Conservation (phyloP, 1,284 basidiomycete genomes). For the Ustanciosporium gigantosporum region DNA sequence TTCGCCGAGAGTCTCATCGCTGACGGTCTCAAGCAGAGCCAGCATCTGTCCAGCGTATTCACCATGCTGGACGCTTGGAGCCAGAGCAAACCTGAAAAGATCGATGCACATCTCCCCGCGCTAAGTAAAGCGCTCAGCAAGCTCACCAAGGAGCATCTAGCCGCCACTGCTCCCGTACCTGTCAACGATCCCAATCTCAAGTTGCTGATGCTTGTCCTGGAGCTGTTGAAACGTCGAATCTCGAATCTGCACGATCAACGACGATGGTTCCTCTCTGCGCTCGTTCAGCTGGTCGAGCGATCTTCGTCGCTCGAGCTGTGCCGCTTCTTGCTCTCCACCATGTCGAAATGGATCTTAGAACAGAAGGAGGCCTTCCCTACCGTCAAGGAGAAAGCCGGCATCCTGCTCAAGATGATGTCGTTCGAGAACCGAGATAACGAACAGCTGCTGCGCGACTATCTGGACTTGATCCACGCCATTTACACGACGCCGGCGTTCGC, state of each 20-base stretch:
- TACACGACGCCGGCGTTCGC: slow-evolving; percentile 84
- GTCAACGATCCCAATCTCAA: slow-evolving; percentile 57
- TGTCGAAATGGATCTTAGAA: slow-evolving; percentile 84
- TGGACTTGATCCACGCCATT: slow-evolving; percentile 90
- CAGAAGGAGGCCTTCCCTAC: slow-evolving; percentile 67
- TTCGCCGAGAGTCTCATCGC: slow-evolving; percentile 75
- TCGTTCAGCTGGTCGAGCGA: slow-evolving; percentile 85
- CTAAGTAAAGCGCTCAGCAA: slow-evolving; percentile 85
- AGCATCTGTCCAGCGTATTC: slow-evolving; percentile 77
- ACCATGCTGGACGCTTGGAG: slow-evolving; percentile 87
- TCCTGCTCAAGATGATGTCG: slow-evolving; percentile 86
- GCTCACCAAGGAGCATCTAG: slow-evolving; percentile 85
- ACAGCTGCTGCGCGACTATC: slow-evolving; percentile 78
- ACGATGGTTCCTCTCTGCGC: slow-evolving; percentile 72
- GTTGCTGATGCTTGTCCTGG: slow-evolving; percentile 65
- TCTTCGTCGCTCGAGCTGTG: slow-evolving; percentile 83
- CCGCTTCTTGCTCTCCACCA: slow-evolving; percentile 82
- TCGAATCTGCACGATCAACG: slow-evolving; percentile 66
- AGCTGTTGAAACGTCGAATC: slow-evolving; percentile 66
- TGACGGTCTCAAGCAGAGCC: slow-evolving; percentile 78
- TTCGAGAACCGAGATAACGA: slow-evolving; percentile 77
- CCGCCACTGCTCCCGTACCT: slow-evolving; percentile 61
- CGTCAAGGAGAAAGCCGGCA: slow-evolving; percentile 90
- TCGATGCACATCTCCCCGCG: slow-evolving; percentile 77
- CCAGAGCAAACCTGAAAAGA: slow-evolving; percentile 76